These are phyloP conservation scores for Microbotryum lychnidis-dioicae DNA, from an alignment of 1,284 basidiomycete genomes.

Conservation along the genomic window DNA sequence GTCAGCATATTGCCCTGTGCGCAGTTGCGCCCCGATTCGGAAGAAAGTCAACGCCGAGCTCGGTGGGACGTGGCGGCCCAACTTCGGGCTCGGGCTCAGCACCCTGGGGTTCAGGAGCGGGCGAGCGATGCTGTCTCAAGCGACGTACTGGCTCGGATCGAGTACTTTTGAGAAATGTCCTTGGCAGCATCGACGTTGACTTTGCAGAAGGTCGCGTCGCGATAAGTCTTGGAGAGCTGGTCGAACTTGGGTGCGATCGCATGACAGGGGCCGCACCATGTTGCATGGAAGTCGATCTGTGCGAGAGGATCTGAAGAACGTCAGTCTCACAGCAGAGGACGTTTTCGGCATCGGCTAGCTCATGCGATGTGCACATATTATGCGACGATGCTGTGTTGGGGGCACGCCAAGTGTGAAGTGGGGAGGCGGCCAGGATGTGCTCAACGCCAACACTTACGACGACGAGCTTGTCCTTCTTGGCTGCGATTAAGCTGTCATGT, in stretches of 20 bases:
- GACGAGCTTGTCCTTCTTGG: conserved; percentile 19
- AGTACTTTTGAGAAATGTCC: conserved; percentile 4
- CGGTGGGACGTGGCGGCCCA: neutral
- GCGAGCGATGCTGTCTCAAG: neutral
- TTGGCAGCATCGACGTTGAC: conserved; percentile 7
- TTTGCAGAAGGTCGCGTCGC: conserved; percentile 17
- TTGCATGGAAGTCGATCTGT: conserved; percentile 27
- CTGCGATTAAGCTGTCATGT: conserved; percentile 14
- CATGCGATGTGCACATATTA: neutral
- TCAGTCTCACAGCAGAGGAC: neutral
- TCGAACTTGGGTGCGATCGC: conserved; percentile 30
- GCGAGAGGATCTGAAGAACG: too few species aligned
- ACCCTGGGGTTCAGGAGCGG: conserved; percentile 3
- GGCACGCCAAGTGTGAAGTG: too few species aligned
- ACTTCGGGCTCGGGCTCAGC: conserved; percentile 14
- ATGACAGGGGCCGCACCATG: conserved; percentile 28
- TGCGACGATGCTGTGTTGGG: neutral
- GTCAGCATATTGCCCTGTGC: conserved; percentile 20
- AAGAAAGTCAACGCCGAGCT: neutral
- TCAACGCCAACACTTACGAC: conserved; percentile 5
- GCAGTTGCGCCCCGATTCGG: conserved; percentile 6
- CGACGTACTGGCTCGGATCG: neutral
- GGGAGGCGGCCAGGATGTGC: neutral
- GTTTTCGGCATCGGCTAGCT: neutral
- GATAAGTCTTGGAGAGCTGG: conserved; percentile 8